Conservation (phyloP, 1,284 basidiomycete genomes). For the Leccinum glutinopallens region DNA sequence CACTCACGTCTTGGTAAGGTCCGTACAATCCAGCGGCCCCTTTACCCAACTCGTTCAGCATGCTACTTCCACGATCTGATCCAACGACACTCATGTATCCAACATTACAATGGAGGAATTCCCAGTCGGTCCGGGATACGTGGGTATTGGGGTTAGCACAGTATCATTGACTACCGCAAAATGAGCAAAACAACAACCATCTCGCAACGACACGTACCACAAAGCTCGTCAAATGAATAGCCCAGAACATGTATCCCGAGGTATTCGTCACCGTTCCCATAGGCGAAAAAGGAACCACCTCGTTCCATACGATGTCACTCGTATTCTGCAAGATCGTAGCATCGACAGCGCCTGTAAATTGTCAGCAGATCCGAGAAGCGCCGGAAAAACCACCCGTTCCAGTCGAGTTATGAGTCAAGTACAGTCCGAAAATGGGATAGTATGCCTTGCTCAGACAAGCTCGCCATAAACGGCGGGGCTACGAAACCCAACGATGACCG, state of each 20-base stretch:
- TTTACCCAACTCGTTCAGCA: conserved; percentile 39
- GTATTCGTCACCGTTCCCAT: conserved; percentile 54
- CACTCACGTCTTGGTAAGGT: conserved; percentile 73
- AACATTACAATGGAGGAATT: conserved; percentile 72
- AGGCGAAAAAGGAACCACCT: conserved; percentile 72
- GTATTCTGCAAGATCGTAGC: conserved; percentile 61
- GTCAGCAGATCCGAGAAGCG: not conserved
- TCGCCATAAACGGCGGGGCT: conserved; percentile 70
- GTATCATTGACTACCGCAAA: conserved; percentile 58
- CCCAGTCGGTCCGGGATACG: conserved; percentile 61
- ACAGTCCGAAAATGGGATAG: conserved; percentile 75
- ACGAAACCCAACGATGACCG: conserved; percentile 8
- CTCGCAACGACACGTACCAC: conserved; percentile 42
- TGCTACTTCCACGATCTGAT: conserved; percentile 3
- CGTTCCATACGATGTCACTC: conserved; percentile 67
- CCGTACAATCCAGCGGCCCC: conserved; percentile 81
- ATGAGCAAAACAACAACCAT: conserved; percentile 5
- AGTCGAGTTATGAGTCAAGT: conserved; percentile 55
- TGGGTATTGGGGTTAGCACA: conserved; percentile 58
- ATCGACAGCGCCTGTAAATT: conserved; percentile 65
- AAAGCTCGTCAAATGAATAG: conserved; percentile 62
- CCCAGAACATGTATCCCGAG: conserved; percentile 83
- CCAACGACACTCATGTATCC: conserved; percentile 60
- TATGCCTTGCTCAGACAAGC: conserved; percentile 60
- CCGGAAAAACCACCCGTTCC: conserved; percentile 43